Percentiles rank a stretch among this genome's conserved stretches.
phyloP scores from a whole-genome alignment of 306 rosid species.

The Ormosia emarginata region DNA sequence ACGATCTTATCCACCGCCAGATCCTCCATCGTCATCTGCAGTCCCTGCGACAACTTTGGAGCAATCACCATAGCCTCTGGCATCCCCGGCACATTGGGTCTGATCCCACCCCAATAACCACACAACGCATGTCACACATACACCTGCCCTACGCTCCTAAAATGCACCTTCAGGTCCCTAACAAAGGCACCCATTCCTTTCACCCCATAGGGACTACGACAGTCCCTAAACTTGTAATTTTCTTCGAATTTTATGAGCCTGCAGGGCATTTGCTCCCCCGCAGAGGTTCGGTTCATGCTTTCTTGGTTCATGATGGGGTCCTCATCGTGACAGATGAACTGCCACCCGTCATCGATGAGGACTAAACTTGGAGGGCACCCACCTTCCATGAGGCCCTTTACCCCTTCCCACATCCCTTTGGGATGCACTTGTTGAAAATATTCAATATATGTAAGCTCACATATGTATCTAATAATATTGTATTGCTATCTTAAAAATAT shows the following conservation, averaged over 20 bases:
- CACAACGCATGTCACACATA: conserved; percentile 85
- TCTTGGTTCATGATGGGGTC: conserved; percentile 37
- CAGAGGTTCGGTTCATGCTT: conserved; percentile 42
- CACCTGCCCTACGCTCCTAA: conserved; percentile 52
- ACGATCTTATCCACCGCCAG: conserved; percentile 71
- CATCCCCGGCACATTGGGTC: conserved; percentile 41
- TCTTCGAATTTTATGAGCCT: conserved; percentile 54
- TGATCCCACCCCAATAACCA: conserved; percentile 81
- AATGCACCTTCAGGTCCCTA: conserved; percentile 58
- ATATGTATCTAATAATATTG: too few species aligned
- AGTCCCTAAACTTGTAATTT: conserved; percentile 56
- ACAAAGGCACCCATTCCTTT: conserved; percentile 60
- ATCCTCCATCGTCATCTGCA: conserved; percentile 60
- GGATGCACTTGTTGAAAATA: too few species aligned
- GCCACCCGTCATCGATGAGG: conserved; percentile 82
- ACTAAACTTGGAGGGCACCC: conserved; percentile 83
- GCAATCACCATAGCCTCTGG: conserved; percentile 45
- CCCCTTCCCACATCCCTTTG: conserved; percentile 51
- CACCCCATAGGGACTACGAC: not conserved
- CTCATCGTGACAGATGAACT: conserved; percentile 50
- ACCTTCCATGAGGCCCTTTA: conserved; percentile 51
- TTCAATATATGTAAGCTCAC: too few species aligned
- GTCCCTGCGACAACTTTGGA: conserved; percentile 47
- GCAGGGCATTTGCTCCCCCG: conserved; percentile 76
- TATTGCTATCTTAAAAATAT: too few species aligned